These are phyloP conservation scores for Neocatenulostroma microsporum DNA, from an alignment of 2,329 filamentous ascomycete species.

Conservation along the genomic window DNA sequence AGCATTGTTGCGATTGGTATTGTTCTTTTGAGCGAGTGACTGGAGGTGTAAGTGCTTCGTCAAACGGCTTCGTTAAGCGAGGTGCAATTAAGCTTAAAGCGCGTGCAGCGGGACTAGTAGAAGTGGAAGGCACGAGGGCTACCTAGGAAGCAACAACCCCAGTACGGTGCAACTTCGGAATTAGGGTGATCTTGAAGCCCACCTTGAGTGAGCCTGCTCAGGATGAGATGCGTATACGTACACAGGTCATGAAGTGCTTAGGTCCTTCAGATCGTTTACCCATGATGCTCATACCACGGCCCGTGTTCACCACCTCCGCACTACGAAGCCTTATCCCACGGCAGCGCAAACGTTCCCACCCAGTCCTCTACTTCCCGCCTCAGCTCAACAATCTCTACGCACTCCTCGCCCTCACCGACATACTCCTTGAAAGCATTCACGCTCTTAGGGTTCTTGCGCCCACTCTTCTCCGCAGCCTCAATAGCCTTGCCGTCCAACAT, in stretches of 20 bases:
- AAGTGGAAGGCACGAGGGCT: not conserved
- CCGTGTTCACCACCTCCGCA: not conserved
- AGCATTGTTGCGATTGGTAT: not conserved
- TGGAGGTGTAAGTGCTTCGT: not conserved
- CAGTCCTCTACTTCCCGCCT: slow-evolving; percentile 69
- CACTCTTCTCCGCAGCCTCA: slow-evolving; percentile 59
- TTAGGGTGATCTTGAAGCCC: not conserved
- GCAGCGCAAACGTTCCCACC: slow-evolving; percentile 27
- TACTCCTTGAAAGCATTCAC: slow-evolving; percentile 62
- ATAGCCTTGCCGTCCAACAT: slow-evolving; percentile 66
- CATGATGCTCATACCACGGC: slow-evolving; percentile 3
- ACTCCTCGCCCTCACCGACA: slow-evolving; percentile 58
- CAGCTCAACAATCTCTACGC: slow-evolving; percentile 64
- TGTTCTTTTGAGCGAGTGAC: not conserved
- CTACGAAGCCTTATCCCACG: slow-evolving; percentile 12
- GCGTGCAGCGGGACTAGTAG: not conserved
- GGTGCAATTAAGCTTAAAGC: not conserved
- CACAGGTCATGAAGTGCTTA: too few relatives aligned
- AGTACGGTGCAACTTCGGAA: not conserved
- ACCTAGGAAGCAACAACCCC: not conserved
- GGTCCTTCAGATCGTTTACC: slow-evolving; percentile 1
- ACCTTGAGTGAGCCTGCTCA: not conserved
- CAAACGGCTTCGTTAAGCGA: not conserved
- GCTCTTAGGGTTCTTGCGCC: slow-evolving; percentile 57
- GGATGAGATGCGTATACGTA: not conserved